phyloP scores from a whole-genome alignment of 305 asterid genomes.

The Euphrasia arctica region DNA sequence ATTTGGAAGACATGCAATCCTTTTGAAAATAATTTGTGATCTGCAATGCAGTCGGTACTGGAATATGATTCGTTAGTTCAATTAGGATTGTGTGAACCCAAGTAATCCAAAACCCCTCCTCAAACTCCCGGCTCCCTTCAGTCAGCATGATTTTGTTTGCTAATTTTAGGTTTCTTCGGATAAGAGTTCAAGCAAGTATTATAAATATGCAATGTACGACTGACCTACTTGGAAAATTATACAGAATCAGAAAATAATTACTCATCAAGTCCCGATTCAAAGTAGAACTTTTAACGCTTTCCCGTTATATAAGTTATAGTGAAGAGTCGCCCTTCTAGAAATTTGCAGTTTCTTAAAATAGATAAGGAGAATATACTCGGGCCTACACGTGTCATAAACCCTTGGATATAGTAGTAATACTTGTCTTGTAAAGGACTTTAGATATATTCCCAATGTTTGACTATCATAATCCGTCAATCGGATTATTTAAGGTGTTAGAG shows the following conservation, averaged over 20 bases:
- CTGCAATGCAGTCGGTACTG: neutral
- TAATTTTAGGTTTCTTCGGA: neutral
- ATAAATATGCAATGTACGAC: neutral
- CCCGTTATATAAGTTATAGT: neutral
- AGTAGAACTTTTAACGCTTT: neutral
- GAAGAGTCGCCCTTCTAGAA: neutral
- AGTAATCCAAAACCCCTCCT: neutral
- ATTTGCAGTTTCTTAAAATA: neutral
- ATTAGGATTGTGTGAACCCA: neutral
- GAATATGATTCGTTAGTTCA: neutral
- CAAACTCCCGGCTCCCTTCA: neutral
- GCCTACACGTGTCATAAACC: neutral
- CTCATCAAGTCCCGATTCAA: neutral
- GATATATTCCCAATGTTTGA: neutral
- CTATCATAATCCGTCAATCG: neutral
- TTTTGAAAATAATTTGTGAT: neutral
- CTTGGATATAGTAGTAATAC: neutral
- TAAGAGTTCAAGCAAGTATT: neutral
- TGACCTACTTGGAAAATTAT: neutral
- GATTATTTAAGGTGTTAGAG: neutral
- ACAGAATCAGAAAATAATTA: neutral
- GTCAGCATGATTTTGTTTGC: neutral
- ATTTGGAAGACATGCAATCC: neutral
- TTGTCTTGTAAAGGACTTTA: neutral
- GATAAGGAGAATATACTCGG: neutral